phyloP scores from a whole-genome alignment of 371 early-diverging fungal species.

The Rhizomucor pusillus region DNA sequence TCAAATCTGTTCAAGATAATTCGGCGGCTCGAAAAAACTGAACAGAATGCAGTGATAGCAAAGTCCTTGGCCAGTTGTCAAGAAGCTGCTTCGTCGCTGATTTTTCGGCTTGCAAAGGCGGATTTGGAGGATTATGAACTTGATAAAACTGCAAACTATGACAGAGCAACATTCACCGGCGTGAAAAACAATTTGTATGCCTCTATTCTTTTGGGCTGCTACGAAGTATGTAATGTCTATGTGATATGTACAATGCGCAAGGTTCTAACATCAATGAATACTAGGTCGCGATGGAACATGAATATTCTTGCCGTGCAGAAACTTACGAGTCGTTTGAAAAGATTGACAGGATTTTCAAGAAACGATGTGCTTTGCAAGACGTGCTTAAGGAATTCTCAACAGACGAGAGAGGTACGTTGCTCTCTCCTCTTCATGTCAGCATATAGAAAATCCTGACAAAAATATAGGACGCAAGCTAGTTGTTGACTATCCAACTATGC shows the following conservation, averaged over 20 bases:
- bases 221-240: conserved; percentile 46
- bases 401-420: conserved; percentile 31
- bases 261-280: not conserved
- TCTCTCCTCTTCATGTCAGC: not conserved
- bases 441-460: not conserved
- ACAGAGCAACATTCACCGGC: conserved; percentile 48
- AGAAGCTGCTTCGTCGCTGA: conserved; percentile 19
- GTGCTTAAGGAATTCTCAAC: conserved; percentile 30
- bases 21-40: conserved; percentile 2
- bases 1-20: conserved; percentile 28
- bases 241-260: not conserved
- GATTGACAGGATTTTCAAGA: conserved; percentile 36
- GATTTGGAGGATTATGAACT: conserved; percentile 57
- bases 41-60: conserved; percentile 10
- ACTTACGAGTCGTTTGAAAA: conserved; percentile 24
- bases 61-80: conserved; percentile 7
- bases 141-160: conserved; percentile 54
- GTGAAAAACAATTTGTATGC: conserved; percentile 49
- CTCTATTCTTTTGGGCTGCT: conserved; percentile 42
- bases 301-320: conserved; percentile 18
- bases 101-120: conserved; percentile 25
- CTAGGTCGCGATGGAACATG: conserved; percentile 44
- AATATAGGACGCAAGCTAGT: conserved; percentile 27
- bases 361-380: conserved; percentile 21
- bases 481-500: conserved; percentile 7